phyloP scores from a whole-genome alignment of 1,139 yeast species.

The Hansenula sp. region DNA sequence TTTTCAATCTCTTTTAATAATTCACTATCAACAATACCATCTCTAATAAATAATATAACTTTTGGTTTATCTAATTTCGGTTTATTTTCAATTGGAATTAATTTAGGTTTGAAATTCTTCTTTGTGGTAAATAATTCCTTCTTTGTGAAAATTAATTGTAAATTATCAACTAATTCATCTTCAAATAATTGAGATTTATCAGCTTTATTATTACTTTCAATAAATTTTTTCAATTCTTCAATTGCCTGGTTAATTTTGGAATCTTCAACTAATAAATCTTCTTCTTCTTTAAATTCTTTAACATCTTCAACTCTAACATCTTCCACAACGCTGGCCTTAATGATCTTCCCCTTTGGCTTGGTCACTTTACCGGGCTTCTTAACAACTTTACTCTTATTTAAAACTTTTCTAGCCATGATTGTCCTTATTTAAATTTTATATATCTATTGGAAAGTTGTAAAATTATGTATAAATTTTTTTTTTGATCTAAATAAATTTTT shows the following conservation, averaged over 20 bases:
- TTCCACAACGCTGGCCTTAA: conserved; percentile 16
- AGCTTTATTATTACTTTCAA: conserved; percentile 25
- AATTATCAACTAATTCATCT: conserved; percentile 42
- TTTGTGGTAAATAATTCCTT: conserved; percentile 60
- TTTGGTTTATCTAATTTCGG: conserved; percentile 40
- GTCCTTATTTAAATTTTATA: too few species aligned
- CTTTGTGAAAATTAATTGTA: conserved; percentile 45
- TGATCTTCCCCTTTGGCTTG: conserved; percentile 23
- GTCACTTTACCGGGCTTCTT: conserved; percentile 4
- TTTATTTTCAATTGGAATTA: conserved; percentile 33
- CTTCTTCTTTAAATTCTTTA: conserved; percentile 8
- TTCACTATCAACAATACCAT: conserved; percentile 51
- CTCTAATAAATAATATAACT: conserved; percentile 74
- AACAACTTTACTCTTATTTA: conserved; percentile 2
- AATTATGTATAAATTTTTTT: conserved; percentile 6
- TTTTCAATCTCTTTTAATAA: conserved; percentile 59
- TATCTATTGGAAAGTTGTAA: too few species aligned
- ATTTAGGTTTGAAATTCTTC: conserved; percentile 70
- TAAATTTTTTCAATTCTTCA: conserved; percentile 45
- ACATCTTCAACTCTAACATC: conserved; percentile 9
- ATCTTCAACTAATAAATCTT: conserved; percentile 10
- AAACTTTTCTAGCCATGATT: not conserved
- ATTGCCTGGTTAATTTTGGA: conserved; percentile 39
- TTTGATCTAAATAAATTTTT: conserved; percentile 3
- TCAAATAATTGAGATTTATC: conserved; percentile 43